Evolutionary conservation across 768 basidiomycete genomes (phyloP).

Genomic region (Russula dissimulans): DNA sequence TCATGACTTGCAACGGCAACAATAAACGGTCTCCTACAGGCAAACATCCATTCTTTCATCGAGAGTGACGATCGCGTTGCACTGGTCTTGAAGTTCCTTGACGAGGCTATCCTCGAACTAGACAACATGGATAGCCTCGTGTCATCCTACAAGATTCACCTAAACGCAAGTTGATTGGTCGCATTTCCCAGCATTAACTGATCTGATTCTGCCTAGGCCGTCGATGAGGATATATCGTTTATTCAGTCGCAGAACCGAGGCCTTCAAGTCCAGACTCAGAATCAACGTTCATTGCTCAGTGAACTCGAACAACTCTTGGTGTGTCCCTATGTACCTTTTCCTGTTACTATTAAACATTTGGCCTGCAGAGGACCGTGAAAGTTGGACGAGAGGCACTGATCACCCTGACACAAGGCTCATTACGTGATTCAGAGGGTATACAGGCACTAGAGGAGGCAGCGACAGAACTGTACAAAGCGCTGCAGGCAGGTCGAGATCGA

Average conservation of each 20-base stretch:
- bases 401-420: conserved; percentile 78
- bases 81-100: conserved; percentile 78
- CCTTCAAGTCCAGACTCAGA: conserved; percentile 94
- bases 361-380: conserved; percentile 78
- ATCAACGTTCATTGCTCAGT: conserved; percentile 73
- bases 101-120: conserved; percentile 80
- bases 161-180: conserved; percentile 56
- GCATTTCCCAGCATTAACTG: neutral
- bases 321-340: neutral
- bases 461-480: conserved; percentile 86
- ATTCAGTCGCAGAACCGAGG: conserved; percentile 97
- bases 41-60: conserved; percentile 94
- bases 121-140: conserved; percentile 85
- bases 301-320: conserved; percentile 88
- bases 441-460: conserved; percentile 73
- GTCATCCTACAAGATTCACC: conserved; percentile 91
- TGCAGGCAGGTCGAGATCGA: conserved; percentile 82
- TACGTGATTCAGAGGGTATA: conserved; percentile 72
- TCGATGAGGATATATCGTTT: conserved; percentile 87
- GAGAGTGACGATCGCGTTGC: conserved; percentile 90
- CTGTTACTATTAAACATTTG: neutral
- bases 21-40: conserved; percentile 37
- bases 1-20: neutral
- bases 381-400: conserved; percentile 72
- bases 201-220: conserved; percentile 48